Percentiles rank a stretch among this genome's conserved stretches.
These are phyloP conservation scores for Trichoderma reesei DNA, from an alignment of 495 filamentous ascomycete genomes.

Conservation along the genomic window DNA sequence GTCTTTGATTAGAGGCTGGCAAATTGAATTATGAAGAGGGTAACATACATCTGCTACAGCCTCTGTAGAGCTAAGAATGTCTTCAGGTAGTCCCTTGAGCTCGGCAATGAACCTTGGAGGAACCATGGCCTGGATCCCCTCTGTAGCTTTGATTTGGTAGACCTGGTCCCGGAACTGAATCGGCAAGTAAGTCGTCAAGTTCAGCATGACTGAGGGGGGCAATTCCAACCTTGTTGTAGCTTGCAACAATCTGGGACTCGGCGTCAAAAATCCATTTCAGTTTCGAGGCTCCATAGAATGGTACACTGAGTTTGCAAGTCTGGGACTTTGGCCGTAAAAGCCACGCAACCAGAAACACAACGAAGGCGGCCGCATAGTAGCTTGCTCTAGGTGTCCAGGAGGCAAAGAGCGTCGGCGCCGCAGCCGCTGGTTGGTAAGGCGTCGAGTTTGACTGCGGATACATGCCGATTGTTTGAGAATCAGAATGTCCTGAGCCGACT, in stretches of 20 bases:
- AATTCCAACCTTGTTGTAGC: conserved; percentile 24
- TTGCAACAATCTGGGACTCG: conserved; percentile 23
- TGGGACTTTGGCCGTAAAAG: conserved; percentile 12
- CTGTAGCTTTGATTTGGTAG: conserved; percentile 31
- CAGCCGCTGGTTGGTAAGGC: not conserved
- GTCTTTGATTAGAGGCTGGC: not conserved
- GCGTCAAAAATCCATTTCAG: conserved; percentile 30
- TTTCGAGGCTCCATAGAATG: conserved; percentile 25
- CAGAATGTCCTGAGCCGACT: not conserved
- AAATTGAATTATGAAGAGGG: not conserved
- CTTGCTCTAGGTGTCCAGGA: conserved; percentile 16
- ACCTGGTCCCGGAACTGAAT: conserved; percentile 25
- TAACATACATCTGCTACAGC: conserved; percentile 24
- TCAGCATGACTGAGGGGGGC: not conserved
- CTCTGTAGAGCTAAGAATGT: conserved; percentile 27
- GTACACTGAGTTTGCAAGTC: conserved; percentile 18
- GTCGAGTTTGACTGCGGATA: not conserved
- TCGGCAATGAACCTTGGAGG: conserved; percentile 26
- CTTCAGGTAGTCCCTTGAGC: conserved; percentile 30
- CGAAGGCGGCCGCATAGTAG: conserved; percentile 22
- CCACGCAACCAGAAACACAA: conserved; percentile 21
- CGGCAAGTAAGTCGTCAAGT: not conserved
- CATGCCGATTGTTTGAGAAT: not conserved
- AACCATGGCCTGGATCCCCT: conserved; percentile 28
- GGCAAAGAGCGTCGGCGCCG: not conserved